Conservation (phyloP, 164 flowering plant genomes). For the Nelumbo lutea region DNA sequence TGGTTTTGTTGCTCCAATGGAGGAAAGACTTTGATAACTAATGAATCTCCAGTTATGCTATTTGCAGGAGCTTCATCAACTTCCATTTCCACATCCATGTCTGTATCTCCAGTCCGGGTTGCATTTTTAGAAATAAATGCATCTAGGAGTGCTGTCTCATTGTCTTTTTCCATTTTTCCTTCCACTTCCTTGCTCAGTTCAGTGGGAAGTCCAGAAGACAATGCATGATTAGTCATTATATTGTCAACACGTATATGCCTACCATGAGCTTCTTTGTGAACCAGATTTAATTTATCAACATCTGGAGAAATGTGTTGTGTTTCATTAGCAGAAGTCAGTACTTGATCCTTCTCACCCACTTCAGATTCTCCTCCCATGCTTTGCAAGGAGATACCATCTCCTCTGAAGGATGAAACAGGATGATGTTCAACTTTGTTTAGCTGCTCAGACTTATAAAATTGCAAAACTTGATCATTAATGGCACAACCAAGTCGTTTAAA, state of each 20-base stretch:
- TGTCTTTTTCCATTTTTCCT: slow-evolving; percentile 12
- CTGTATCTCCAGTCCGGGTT: slow-evolving; percentile 42
- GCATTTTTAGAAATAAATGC: slow-evolving; percentile 14
- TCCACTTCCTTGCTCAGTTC: slow-evolving; percentile 9
- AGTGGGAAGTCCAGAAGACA: slow-evolving; percentile 16
- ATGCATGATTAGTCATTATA: slow-evolving; percentile 7
- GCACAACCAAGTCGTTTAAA: slow-evolving; percentile 47
- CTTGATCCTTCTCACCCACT: slow-evolving; percentile 15
- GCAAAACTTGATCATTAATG: slow-evolving; percentile 35
- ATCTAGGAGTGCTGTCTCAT: slow-evolving; percentile 15
- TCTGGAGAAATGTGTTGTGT: slow-evolving; percentile 9
- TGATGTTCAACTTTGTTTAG: slow-evolving; percentile 20
- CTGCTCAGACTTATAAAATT: slow-evolving; percentile 21
- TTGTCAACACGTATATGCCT: slow-evolving; percentile 1
- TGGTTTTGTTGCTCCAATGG: slow-evolving; percentile 21
- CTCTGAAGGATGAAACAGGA: slow-evolving; percentile 9
- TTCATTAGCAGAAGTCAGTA: slow-evolving; percentile 11
- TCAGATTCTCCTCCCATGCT: slow-evolving; percentile 19
- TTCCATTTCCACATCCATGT: slow-evolving; percentile 99
- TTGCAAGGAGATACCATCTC: slow-evolving; percentile 16
- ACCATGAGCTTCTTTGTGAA: slow-evolving; percentile 5
- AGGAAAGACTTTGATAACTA: slow-evolving; percentile 4
- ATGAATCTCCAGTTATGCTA: slow-evolving; percentile 14
- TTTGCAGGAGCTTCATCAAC: slow-evolving; percentile 48
- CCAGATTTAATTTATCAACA: slow-evolving; percentile 1